These are phyloP conservation scores for Cinnamomum micranthum DNA, from an alignment of 164 flowering plant genomes.

Conservation along the genomic window DNA sequence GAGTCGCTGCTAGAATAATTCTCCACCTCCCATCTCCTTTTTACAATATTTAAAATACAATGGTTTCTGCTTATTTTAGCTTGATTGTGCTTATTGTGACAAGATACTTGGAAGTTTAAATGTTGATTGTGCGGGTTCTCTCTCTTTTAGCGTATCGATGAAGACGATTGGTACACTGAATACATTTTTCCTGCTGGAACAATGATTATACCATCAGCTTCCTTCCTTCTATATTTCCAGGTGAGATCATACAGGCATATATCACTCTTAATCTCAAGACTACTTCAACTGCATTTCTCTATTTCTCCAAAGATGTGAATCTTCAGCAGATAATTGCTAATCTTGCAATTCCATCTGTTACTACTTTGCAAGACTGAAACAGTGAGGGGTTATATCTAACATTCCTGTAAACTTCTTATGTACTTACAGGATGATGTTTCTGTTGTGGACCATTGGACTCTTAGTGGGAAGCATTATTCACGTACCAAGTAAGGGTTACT, in stretches of 20 bases:
- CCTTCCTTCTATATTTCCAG: slow-evolving; percentile 17
- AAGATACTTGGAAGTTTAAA: not conserved
- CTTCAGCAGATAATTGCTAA: not conserved
- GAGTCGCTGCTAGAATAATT: too few relatives aligned
- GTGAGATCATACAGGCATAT: not conserved
- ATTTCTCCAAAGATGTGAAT: not conserved
- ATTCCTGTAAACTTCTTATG: not conserved
- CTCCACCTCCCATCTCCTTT: too few relatives aligned
- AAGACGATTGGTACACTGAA: slow-evolving; percentile 18
- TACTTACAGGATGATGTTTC: slow-evolving; percentile 12
- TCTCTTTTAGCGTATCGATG: slow-evolving; percentile 12
- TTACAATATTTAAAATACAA: too few relatives aligned
- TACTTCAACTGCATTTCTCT: not conserved
- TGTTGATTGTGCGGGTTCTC: not conserved
- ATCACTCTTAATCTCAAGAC: not conserved
- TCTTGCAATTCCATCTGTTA: not conserved
- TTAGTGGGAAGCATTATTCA: slow-evolving; percentile 14
- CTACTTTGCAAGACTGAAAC: not conserved
- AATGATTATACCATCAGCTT: not conserved
- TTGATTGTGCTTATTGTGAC: not conserved
- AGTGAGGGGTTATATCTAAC: not conserved
- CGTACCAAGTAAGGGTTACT: slow-evolving; percentile 4
- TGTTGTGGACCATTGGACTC: slow-evolving; percentile 8
- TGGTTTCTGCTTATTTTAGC: too few relatives aligned
- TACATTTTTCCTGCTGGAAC: slow-evolving; percentile 10